Evolutionary conservation across 164 flowering plant genomes (phyloP), one percentile per base, ranked within the genome.

Genomic region (Umbilicus rupestris): DNA sequence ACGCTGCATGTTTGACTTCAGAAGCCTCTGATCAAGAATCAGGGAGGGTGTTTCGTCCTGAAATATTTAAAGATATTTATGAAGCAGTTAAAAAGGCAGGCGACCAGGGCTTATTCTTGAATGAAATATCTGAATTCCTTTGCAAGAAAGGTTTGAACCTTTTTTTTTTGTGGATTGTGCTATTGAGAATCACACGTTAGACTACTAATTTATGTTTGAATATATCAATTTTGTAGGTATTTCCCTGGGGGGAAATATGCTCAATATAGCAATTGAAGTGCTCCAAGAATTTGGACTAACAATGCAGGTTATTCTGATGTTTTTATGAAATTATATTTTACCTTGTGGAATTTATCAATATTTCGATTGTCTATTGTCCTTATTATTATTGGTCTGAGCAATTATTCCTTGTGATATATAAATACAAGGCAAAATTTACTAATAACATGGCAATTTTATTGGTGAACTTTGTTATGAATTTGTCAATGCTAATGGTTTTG

Each of bases 51-150:
- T 64, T 85, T 17, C 6, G 62, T 71, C 84, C 90, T 42, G 78
- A 83, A 52, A 68, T 83, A 35, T 84, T 92, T 68, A 75, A 68
- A 75, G 69, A 74, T 59, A 76, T 80, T 66, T 76, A 70, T 70
- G 26, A 73, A 45, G 83, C 79, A 49, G 81, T 92, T 76, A 82
- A 80, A 71, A 82, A 78, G 78, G 84, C 96, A 76, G 97, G 97
- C 69, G 97, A 92, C 70, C 95, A 89, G 73, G 97, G 97, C 45
- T 72, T 95, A 78, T 72, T 78, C 82, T 73, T 88, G 68, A 73
- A 77, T 74, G 85, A 84, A 65, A 52, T 88, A 67, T 78, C 77
- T 17, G 49, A 72, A 66, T 37, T 81, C 35, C 10, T 65, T 28
- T 76, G 70, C 49, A 67, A 74, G 62, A 73, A 76, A 20, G 92